Evolutionary conservation across 2,329 filamentous ascomycete species (phyloP).

Genomic region (Xylaria sp.): DNA sequence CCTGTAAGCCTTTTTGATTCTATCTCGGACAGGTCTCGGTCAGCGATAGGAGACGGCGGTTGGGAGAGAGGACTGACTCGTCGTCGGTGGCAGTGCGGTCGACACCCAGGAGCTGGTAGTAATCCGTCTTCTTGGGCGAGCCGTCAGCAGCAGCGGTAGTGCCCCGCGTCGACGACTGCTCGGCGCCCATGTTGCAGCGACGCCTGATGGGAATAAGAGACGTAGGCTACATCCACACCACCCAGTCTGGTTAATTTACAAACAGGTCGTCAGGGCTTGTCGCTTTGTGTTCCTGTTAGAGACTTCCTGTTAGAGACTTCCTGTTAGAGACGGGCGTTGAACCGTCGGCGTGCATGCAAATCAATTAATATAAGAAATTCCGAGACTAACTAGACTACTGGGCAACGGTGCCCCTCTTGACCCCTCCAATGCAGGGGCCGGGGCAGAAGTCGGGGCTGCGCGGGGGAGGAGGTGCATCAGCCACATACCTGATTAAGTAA

Average conservation of each 20-base stretch:
- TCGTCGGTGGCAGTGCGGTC: constrained; percentile 79
- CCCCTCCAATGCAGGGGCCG: constrained; percentile 19
- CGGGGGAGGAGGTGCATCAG: not conserved
- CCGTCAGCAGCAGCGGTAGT: constrained; percentile 44
- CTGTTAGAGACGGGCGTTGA: not conserved
- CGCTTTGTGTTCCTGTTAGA: not conserved
- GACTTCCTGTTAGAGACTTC: not conserved
- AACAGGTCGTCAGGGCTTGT: not conserved
- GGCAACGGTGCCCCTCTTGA: constrained; percentile 16
- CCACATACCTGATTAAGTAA: not conserved
- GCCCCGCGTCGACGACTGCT: constrained; percentile 61
- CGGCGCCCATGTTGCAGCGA: constrained; percentile 58
- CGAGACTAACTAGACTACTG: not conserved
- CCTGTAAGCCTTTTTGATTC: constrained; percentile 91
- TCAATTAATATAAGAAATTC: constrained; percentile 1
- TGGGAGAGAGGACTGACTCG: constrained; percentile 64
- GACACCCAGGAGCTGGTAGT: constrained; percentile 85
- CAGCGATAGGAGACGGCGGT: constrained; percentile 9
- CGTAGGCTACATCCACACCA: not conserved
- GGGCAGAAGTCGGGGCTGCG: not conserved
- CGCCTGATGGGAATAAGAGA: not conserved
- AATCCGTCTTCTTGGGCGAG: constrained; percentile 70
- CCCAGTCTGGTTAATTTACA: not conserved
- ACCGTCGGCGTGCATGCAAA: not conserved
- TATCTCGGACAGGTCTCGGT: constrained; percentile 55